Percentiles rank a stretch among this genome's conserved stretches.
phyloP scores from a whole-genome alignment of 164 flowering plant genomes.

The Cinnamomum micranthum region DNA sequence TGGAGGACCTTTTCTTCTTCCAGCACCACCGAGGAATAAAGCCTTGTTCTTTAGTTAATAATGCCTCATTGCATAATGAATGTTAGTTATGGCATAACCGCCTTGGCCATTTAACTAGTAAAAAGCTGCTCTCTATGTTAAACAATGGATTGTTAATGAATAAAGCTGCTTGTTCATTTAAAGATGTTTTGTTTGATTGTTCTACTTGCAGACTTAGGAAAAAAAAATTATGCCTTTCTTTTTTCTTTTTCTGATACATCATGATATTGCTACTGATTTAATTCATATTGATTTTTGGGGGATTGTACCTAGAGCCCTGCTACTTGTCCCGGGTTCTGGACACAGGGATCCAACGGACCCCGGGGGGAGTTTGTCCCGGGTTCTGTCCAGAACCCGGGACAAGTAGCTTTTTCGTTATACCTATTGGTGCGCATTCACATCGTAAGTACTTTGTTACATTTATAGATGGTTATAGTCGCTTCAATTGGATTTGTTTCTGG shows the following conservation, averaged over 20 bases:
- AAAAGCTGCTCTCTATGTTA: background rate
- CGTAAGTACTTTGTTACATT: background rate
- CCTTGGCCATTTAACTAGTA: background rate
- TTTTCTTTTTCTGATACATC: background rate
- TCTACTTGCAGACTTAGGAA: no score
- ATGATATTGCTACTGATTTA: background rate
- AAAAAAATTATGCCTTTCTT: background rate
- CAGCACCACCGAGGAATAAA: background rate
- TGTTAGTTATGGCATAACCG: background rate
- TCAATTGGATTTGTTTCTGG: constrained; percentile 2
- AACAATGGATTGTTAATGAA: background rate
- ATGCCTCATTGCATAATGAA: background rate
- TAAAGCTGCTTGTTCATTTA: background rate
- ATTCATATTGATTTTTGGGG: constrained; percentile 10
- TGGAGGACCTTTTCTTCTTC: background rate
- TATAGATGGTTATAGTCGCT: background rate
- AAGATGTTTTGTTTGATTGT: background rate
- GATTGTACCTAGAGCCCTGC: no score
- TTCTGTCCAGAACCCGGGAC: no score
- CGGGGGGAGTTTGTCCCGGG: no score
- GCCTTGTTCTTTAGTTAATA: background rate
- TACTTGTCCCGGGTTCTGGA: no score
- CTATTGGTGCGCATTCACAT: background rate
- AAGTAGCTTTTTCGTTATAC: no score
- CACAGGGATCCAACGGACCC: no score